Evolutionary conservation across 208 protist genomes (phyloP).

Genomic region (Acanthamoeba sp.): DNA sequence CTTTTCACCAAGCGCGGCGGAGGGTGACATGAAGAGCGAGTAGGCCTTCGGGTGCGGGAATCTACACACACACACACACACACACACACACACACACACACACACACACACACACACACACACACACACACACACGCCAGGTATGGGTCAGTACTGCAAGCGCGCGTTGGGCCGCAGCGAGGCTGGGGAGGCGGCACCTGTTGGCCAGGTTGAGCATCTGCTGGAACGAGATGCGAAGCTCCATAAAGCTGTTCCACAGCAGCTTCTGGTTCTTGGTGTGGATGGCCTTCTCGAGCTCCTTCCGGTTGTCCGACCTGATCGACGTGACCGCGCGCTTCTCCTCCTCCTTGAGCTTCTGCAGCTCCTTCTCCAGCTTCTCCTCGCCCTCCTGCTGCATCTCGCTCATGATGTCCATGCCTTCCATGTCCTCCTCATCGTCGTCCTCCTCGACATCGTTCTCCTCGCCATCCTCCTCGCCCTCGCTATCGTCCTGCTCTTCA

Average conservation of each 20-base stretch:
- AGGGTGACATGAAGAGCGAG: background rate
- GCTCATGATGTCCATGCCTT: background rate
- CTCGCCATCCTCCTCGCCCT: background rate
- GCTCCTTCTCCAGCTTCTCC: slow-evolving; percentile 67
- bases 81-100: background rate
- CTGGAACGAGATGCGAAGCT: slow-evolving; percentile 39
- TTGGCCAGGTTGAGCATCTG: slow-evolving; percentile 54
- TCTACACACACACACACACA: background rate
- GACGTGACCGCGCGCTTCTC: slow-evolving; percentile 43
- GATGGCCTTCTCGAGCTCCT: slow-evolving; percentile 60
- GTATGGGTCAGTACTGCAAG: too few relatives aligned
- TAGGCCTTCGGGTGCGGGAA: background rate
- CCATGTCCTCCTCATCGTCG: slow-evolving; percentile 23
- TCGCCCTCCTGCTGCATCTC: slow-evolving; percentile 12
- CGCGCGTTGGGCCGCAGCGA: background rate
- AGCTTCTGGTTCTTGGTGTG: slow-evolving; percentile 73
- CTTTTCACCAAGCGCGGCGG: background rate
- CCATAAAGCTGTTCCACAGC: slow-evolving; percentile 71
- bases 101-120: background rate
- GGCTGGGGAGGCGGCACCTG: background rate
- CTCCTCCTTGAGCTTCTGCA: slow-evolving; percentile 57
- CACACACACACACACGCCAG: background rate
- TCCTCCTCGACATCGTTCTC: background rate
- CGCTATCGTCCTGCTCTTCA: background rate
- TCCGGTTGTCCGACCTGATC: slow-evolving; percentile 58